Conservation (phyloP, 805 yeast species). For the Saturnispora quitensis region DNA sequence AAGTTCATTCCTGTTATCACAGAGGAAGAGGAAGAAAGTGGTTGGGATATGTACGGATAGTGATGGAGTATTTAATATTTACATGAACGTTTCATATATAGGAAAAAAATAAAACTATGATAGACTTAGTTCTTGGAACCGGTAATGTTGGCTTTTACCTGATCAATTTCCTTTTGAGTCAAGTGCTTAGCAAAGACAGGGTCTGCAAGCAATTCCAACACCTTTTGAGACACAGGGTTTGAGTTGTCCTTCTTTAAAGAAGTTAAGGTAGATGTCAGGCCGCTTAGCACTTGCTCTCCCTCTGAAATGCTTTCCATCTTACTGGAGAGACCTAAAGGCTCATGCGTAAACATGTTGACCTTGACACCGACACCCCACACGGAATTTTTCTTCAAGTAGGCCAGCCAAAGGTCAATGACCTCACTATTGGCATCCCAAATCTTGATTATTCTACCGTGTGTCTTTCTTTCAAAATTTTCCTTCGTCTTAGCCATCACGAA, state of each 20-base stretch:
- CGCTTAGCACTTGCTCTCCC: conserved; percentile 13
- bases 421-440: conserved; percentile 84
- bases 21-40: conserved; percentile 60
- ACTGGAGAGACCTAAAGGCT: conserved; percentile 34
- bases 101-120: not conserved
- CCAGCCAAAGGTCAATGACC: conserved; percentile 71
- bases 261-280: conserved; percentile 19
- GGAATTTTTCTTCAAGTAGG: conserved; percentile 68
- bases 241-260: conserved; percentile 17
- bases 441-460: conserved; percentile 63
- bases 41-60: conserved; percentile 73
- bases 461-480: conserved; percentile 86
- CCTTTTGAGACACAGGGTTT: conserved; percentile 52
- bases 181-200: conserved; percentile 59
- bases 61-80: not conserved
- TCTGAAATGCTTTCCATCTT: conserved; percentile 26
- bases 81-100: not conserved
- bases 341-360: conserved; percentile 53
- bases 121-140: not conserved
- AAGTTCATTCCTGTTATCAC: conserved; percentile 30
- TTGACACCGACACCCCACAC: conserved; percentile 77
- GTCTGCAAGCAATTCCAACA: conserved; percentile 58
- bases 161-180: conserved; percentile 19
- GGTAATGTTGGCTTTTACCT: conserved; percentile 11
- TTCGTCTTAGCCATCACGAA: conserved; percentile 91